Evolutionary conservation across 2,329 filamentous ascomycete species (phyloP).

Genomic region (Teratosphaeria pseudoeucalypti): DNA sequence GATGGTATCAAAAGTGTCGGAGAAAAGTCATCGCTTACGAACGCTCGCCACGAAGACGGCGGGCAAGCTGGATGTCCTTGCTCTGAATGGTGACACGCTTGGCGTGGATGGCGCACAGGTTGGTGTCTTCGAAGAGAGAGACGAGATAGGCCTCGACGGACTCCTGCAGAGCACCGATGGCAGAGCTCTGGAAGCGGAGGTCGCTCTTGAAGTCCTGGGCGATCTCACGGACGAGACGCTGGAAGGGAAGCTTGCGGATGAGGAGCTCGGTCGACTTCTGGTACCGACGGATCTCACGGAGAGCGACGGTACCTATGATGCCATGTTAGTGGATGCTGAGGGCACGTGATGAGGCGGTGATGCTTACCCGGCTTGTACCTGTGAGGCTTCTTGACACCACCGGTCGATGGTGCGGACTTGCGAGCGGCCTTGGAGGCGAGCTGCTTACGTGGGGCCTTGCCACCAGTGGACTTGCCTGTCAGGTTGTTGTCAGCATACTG

Average conservation of each 20-base stretch:
- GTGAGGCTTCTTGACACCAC: slow-evolving; percentile 51
- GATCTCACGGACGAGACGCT: slow-evolving; percentile 69
- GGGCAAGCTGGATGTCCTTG: slow-evolving; percentile 91
- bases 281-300: slow-evolving; percentile 84
- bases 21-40: slow-evolving; percentile 30
- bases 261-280: slow-evolving; percentile 84
- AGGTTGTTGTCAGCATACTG: slow-evolving; percentile 11
- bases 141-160: slow-evolving; percentile 93
- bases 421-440: slow-evolving; percentile 98
- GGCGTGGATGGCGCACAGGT: slow-evolving; percentile 92
- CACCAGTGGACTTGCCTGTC: slow-evolving; percentile 63
- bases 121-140: slow-evolving; percentile 92
- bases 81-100: slow-evolving; percentile 87
- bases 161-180: slow-evolving; percentile 87
- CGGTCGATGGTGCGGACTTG: slow-evolving; percentile 95
- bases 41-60: slow-evolving; percentile 45
- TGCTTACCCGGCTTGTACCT: slow-evolving; percentile 42
- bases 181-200: slow-evolving; percentile 91
- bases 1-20: slow-evolving; percentile 10
- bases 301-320: slow-evolving; percentile 60
- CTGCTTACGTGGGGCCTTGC: slow-evolving; percentile 79
- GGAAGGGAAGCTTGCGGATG: slow-evolving; percentile 69
- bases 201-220: slow-evolving; percentile 55
- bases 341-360: slow-evolving; percentile 7
- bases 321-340: slow-evolving; percentile 11